phyloP scores from a whole-genome alignment of 2,329 filamentous ascomycete species.

The Lasiodiplodia sp. region DNA sequence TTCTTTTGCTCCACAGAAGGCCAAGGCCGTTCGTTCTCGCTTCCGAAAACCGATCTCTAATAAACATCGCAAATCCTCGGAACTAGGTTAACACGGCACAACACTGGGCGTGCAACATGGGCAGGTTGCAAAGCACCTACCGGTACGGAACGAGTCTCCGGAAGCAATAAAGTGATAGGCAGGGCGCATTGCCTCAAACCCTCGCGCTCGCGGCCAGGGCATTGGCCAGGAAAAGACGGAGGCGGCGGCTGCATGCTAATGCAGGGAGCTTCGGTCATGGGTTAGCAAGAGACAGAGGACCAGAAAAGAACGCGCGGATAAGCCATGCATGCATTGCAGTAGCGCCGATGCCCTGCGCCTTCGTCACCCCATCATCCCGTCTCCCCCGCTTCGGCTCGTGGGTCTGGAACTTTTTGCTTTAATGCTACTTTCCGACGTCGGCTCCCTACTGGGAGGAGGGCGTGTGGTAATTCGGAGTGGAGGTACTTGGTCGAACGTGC shows the following conservation, averaged over 20 bases:
- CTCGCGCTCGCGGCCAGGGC: not conserved
- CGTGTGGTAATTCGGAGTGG: no score
- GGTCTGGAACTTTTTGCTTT: not conserved
- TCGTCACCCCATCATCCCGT: not conserved
- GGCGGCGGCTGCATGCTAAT: not conserved
- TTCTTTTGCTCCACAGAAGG: no score
- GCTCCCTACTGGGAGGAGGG: no score
- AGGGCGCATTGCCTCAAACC: not conserved
- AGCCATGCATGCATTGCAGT: conserved; percentile 1
- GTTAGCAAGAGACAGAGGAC: not conserved
- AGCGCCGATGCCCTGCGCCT: not conserved
- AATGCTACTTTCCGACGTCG: no score
- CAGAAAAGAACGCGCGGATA: not conserved
- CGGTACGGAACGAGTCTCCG: not conserved
- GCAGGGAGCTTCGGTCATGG: not conserved
- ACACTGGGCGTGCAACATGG: no score
- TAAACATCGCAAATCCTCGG: no score
- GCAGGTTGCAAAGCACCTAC: no score
- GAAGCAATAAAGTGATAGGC: not conserved
- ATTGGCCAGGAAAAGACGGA: not conserved
- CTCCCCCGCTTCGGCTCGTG: not conserved
- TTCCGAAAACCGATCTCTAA: no score
- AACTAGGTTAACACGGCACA: no score
- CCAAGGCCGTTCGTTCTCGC: not conserved
- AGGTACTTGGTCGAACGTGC: no score